phyloP scores from a whole-genome alignment of 2,329 filamentous ascomycete species.

The Lachnellula willkommii region DNA sequence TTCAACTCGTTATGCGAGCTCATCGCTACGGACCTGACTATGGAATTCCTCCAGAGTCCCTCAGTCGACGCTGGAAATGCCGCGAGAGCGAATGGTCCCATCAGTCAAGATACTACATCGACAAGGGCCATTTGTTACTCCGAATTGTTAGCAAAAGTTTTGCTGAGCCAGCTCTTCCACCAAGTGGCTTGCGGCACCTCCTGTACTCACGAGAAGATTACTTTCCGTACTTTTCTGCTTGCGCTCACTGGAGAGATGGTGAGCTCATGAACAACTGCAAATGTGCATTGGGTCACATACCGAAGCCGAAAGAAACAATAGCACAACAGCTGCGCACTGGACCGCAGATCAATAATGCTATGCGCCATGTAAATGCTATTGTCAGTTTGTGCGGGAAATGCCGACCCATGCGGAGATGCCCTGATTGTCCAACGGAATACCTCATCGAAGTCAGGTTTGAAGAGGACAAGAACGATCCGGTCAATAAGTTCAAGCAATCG shows the following conservation, averaged over 20 bases:
- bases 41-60: conserved; percentile 41
- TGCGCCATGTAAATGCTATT: conserved; percentile 37
- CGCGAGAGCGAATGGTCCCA: conserved; percentile 50
- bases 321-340: conserved; percentile 29
- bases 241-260: conserved; percentile 58
- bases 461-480: conserved; percentile 46
- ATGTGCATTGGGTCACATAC: conserved; percentile 55
- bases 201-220: conserved; percentile 57
- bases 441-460: conserved; percentile 54
- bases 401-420: conserved; percentile 54
- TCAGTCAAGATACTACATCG: conserved; percentile 48
- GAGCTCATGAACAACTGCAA: conserved; percentile 55
- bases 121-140: conserved; percentile 50
- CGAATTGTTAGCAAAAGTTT: conserved; percentile 51
- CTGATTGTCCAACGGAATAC: conserved; percentile 58
- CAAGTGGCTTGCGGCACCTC: conserved; percentile 47
- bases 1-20: conserved; percentile 50
- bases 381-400: conserved; percentile 50
- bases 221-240: conserved; percentile 56
- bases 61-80: conserved; percentile 46
- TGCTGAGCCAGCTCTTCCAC: conserved; percentile 46
- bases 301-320: conserved; percentile 37
- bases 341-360: conserved; percentile 13
- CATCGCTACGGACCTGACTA: conserved; percentile 42
- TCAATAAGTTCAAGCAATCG: conserved; percentile 50